Percentiles rank a stretch among this genome's conserved stretches.
Evolutionary conservation across 1,284 basidiomycete genomes (phyloP).

Genomic region (Sanghuangporus sanghuang): DNA sequence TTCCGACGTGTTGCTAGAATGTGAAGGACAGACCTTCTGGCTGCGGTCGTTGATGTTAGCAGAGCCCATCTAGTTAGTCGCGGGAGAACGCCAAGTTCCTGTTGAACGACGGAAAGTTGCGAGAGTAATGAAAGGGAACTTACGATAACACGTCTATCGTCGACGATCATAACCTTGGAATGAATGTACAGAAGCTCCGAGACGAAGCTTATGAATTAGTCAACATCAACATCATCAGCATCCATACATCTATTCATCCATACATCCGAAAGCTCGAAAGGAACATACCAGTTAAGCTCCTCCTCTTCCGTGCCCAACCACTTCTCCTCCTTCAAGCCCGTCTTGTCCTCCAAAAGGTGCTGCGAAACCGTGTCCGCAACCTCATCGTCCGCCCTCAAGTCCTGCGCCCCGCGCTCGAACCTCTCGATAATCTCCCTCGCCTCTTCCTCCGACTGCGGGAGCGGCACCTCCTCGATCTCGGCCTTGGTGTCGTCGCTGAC

Average conservation of each 20-base stretch:
- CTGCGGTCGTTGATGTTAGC: constrained; percentile 89
- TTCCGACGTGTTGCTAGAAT: not conserved
- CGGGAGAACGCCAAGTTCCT: not conserved
- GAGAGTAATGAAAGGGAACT: constrained; percentile 26
- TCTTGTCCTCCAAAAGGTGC: constrained; percentile 64
- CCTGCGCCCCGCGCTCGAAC: constrained; percentile 62
- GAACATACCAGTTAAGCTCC: constrained; percentile 68
- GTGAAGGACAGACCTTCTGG: constrained; percentile 45
- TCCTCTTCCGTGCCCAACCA: constrained; percentile 84
- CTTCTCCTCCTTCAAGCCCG: constrained; percentile 58
- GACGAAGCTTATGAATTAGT: constrained; percentile 50
- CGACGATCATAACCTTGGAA: constrained; percentile 88
- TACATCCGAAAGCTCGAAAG: not conserved
- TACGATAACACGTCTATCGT: constrained; percentile 83
- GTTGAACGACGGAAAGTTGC: not conserved
- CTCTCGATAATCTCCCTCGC: constrained; percentile 57
- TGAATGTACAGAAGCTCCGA: constrained; percentile 82
- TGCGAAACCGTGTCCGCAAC: constrained; percentile 76
- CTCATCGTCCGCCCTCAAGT: constrained; percentile 47
- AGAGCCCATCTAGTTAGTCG: constrained; percentile 63
- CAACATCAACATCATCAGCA: not conserved
- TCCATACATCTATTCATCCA: not conserved
- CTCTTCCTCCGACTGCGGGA: constrained; percentile 62
- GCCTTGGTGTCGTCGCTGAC: constrained; percentile 45
- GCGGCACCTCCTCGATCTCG: constrained; percentile 55